These are phyloP conservation scores for Ceratobasidium sp. DNA, from an alignment of 1,284 basidiomycete species.

Conservation along the genomic window DNA sequence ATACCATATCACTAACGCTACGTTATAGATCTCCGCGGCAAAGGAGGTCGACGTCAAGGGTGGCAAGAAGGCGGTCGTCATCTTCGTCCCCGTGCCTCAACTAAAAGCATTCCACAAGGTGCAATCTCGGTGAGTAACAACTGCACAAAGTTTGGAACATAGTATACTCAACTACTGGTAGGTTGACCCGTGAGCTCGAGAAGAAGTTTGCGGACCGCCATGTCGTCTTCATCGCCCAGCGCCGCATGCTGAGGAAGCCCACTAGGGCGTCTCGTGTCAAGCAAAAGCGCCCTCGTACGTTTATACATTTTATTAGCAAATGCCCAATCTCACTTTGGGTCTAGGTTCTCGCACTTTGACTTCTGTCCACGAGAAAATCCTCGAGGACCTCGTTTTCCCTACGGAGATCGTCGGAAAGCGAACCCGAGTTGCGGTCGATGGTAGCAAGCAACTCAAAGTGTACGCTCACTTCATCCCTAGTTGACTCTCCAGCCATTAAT, in stretches of 20 bases:
- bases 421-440: conserved; percentile 90
- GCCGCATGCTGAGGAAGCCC: conserved; percentile 98
- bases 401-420: conserved; percentile 99
- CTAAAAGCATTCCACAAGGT: conserved; percentile 99
- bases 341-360: conserved; percentile 91
- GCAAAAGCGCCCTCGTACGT: conserved; percentile 92
- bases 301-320: background rate
- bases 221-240: conserved; percentile 98
- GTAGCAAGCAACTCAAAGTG: conserved; percentile 95
- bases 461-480: conserved; percentile 61
- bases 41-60: conserved; percentile 99
- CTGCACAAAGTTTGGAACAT: background rate
- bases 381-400: conserved; percentile 99
- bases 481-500: background rate
- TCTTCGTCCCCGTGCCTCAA: conserved; percentile 98
- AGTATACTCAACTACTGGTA: conserved; percentile 56
- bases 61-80: conserved; percentile 98
- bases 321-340: background rate
- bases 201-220: conserved; percentile 99
- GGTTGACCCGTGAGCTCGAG: conserved; percentile 98
- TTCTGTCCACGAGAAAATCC: conserved; percentile 96
- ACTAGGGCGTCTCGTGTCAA: conserved; percentile 91
- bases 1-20: background rate
- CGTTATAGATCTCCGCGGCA: conserved; percentile 84
- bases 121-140: conserved; percentile 86